A percentile compares a stretch with the other conserved stretches of the same genome.
Evolutionary conservation across 106 monocot genomes (phyloP).

Genomic region (Cymbidium sinense): DNA sequence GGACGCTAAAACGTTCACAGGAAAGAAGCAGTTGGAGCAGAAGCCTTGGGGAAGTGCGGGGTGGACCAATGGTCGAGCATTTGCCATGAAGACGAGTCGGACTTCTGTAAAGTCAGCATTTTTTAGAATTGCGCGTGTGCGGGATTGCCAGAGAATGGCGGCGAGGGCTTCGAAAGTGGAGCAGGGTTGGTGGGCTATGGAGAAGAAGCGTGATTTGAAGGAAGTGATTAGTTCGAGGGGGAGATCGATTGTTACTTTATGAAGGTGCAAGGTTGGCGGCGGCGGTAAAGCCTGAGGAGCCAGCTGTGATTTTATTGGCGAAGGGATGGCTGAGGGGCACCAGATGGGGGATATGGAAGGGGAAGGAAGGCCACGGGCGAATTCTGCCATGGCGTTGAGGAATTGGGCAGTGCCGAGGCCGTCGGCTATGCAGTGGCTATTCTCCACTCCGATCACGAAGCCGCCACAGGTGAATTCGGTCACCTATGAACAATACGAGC

Average conservation of each 20-base stretch:
- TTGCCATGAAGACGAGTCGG: slow-evolving; percentile 15
- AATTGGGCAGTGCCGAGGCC: slow-evolving; percentile 22
- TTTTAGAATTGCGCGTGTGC: slow-evolving; percentile 3
- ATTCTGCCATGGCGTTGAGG: slow-evolving; percentile 16
- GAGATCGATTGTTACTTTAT: slow-evolving; percentile 8
- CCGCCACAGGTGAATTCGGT: slow-evolving; percentile 26
- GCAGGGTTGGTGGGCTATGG: slow-evolving; percentile 11
- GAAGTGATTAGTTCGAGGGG: neutral
- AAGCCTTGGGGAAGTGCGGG: slow-evolving; percentile 17
- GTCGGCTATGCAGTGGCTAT: slow-evolving; percentile 23
- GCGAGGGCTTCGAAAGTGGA: slow-evolving; percentile 21
- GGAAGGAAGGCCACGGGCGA: slow-evolving; percentile 18
- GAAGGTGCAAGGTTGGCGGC: slow-evolving; percentile 3
- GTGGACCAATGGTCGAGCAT: slow-evolving; percentile 6
- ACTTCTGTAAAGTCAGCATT: neutral
- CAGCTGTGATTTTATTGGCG: neutral
- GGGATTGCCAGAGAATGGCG: slow-evolving; percentile 19
- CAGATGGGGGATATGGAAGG: slow-evolving; percentile 11
- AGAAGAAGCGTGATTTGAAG: slow-evolving; percentile 11
- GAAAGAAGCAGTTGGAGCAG: slow-evolving; percentile 61
- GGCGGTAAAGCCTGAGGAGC: neutral
- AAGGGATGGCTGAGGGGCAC: slow-evolving; percentile 14
- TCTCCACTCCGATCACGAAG: slow-evolving; percentile 14
- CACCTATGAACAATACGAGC: slow-evolving; percentile 4
- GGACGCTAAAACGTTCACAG: slow-evolving; percentile 22